phyloP scores from a whole-genome alignment of 1,139 yeast species.

The Geotrichum cucujoidarum region DNA sequence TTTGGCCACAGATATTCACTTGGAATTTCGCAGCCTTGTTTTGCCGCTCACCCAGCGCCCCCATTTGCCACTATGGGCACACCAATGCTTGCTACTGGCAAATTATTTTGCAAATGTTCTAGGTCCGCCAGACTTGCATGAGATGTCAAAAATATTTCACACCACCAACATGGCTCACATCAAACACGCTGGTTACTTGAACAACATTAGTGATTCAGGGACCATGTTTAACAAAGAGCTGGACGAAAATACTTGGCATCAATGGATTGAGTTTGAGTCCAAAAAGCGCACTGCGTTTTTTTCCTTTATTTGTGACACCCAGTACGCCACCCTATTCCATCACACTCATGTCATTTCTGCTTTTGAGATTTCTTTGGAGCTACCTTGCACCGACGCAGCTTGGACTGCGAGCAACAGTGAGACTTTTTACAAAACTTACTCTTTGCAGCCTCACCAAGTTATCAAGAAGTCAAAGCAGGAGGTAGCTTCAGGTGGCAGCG shows the following conservation, averaged over 20 bases:
- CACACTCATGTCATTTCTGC: constrained; percentile 33
- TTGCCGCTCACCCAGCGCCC: constrained; percentile 30
- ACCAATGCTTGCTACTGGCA: constrained; percentile 29
- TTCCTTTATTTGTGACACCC: constrained; percentile 37
- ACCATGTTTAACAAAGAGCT: constrained; percentile 13
- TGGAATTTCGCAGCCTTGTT: constrained; percentile 27
- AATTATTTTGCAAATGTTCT: constrained; percentile 31
- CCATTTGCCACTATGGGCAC: constrained; percentile 30
- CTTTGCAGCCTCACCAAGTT: constrained; percentile 36
- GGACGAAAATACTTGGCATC: constrained; percentile 30
- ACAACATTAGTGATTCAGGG: constrained; percentile 21
- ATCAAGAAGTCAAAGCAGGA: constrained; percentile 25
- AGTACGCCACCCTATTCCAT: constrained; percentile 32
- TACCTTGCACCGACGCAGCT: constrained; percentile 43
- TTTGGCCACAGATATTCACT: constrained; percentile 28
- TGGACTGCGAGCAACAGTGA: constrained; percentile 37
- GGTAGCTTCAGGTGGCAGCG: constrained; percentile 7
- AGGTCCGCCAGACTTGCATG: constrained; percentile 31
- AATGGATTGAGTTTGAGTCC: constrained; percentile 36
- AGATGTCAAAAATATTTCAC: constrained; percentile 35
- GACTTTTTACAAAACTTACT: constrained; percentile 32
- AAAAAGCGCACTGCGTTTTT: constrained; percentile 36
- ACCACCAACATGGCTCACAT: constrained; percentile 34
- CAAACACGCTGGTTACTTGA: constrained; percentile 33
- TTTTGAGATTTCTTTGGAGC: constrained; percentile 40